Evolutionary conservation across 2,329 filamentous ascomycete genomes (phyloP).

Genomic region (Oidium heveae): DNA sequence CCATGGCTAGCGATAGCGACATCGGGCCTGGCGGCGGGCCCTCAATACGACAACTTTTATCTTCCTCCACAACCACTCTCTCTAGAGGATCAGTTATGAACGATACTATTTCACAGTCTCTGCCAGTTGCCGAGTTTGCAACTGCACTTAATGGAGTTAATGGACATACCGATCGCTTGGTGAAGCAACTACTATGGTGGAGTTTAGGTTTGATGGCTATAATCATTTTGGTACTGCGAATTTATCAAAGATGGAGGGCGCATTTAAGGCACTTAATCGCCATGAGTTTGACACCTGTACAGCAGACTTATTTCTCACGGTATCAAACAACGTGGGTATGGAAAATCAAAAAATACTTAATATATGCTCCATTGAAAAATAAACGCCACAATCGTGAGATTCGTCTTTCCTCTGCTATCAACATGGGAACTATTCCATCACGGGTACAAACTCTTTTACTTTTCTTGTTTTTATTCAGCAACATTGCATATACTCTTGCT

Average conservation of each 20-base stretch:
- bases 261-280: constrained; percentile 32
- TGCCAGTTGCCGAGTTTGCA: constrained; percentile 29
- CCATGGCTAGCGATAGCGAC: neutral
- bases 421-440: constrained; percentile 37
- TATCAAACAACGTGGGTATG: constrained; percentile 35
- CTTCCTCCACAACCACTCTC: neutral
- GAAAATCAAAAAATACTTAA: constrained; percentile 32
- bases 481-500: constrained; percentile 34
- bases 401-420: constrained; percentile 31
- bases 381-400: constrained; percentile 46
- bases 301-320: constrained; percentile 32
- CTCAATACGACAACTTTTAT: neutral
- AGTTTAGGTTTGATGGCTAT: constrained; percentile 30
- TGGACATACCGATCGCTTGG: constrained; percentile 29
- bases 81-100: constrained; percentile 2
- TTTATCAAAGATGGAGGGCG: constrained; percentile 27
- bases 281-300: constrained; percentile 25
- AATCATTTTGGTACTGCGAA: constrained; percentile 25
- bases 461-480: constrained; percentile 30
- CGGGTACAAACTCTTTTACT: constrained; percentile 35
- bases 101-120: constrained; percentile 12
- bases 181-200: constrained; percentile 33
- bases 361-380: constrained; percentile 35
- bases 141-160: constrained; percentile 34
- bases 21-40: neutral